Conservation (phyloP, 352 stramenopile species). For the Phytophthora multivora region DNA sequence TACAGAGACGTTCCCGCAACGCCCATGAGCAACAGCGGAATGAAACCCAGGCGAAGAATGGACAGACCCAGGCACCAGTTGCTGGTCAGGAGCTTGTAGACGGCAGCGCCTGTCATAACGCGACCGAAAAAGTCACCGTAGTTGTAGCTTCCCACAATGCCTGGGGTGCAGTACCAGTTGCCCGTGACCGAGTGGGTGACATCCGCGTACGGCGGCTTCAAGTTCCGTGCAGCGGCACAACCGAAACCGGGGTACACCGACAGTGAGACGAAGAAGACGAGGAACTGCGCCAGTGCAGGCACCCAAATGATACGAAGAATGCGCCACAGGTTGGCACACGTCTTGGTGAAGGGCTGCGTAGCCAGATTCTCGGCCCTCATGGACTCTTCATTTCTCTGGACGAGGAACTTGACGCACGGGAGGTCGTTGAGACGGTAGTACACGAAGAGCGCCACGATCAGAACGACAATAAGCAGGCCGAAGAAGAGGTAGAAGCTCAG, state of each 20-base stretch:
- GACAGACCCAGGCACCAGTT: conserved; percentile 46
- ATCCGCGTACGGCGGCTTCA: conserved; percentile 32
- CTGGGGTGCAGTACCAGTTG: conserved; percentile 57
- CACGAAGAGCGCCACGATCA: conserved; percentile 47
- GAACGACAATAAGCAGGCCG: conserved; percentile 51
- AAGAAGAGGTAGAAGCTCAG: conserved; percentile 74
- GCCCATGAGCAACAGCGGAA: conserved; percentile 63
- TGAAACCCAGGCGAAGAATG: conserved; percentile 54
- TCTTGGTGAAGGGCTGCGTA: conserved; percentile 28
- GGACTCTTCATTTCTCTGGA: conserved; percentile 46
- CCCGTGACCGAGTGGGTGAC: conserved; percentile 20
- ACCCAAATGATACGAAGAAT: conserved; percentile 60
- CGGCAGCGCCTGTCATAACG: conserved; percentile 46
- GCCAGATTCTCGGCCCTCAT: conserved; percentile 6
- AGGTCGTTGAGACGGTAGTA: conserved; percentile 45
- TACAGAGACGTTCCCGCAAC: conserved; percentile 60
- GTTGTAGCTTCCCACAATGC: conserved; percentile 66
- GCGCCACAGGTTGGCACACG: conserved; percentile 26
- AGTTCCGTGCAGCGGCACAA: conserved; percentile 44
- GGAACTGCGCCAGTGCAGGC: conserved; percentile 51
- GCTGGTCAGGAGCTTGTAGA: conserved; percentile 66
- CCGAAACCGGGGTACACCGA: conserved; percentile 58
- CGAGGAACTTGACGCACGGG: conserved; percentile 53
- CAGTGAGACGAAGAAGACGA: conserved; percentile 69
- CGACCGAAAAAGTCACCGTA: conserved; percentile 68